Percentiles rank a stretch among this genome's conserved stretches.
phyloP scores from a whole-genome alignment of 1,284 basidiomycete genomes.

The Pseudomicrostroma phylloplanum region DNA sequence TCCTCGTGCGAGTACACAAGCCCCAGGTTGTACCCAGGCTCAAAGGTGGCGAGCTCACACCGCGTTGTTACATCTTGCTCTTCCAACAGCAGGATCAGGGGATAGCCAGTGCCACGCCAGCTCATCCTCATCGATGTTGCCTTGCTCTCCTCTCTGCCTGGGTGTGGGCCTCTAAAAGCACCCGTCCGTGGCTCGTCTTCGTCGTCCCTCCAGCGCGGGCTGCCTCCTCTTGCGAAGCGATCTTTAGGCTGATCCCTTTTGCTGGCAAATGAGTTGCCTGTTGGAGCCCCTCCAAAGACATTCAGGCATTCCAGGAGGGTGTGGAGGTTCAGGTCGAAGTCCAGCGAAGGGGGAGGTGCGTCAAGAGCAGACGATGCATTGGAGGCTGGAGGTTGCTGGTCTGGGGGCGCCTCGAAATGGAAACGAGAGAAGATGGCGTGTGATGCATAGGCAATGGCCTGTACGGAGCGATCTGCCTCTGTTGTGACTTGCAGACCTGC shows the following conservation, averaged over 20 bases:
- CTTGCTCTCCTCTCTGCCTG: conserved; percentile 7
- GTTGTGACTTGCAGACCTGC: conserved; percentile 75
- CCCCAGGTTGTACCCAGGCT: conserved; percentile 53
- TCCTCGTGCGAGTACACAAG: conserved; percentile 3
- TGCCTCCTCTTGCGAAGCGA: conserved; percentile 18
- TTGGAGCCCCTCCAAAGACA: conserved; percentile 71
- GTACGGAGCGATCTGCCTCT: conserved; percentile 72
- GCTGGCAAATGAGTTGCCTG: background rate
- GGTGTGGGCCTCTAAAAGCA: too few relatives aligned
- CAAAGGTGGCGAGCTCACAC: conserved; percentile 79
- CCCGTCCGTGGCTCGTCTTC: conserved; percentile 54
- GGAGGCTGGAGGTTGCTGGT: background rate
- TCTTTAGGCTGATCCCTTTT: background rate
- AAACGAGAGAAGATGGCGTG: conserved; percentile 72
- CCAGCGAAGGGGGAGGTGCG: conserved; percentile 47
- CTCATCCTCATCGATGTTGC: conserved; percentile 76
- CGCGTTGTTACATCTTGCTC: conserved; percentile 78
- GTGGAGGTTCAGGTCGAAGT: conserved; percentile 75
- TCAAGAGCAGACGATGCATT: conserved; percentile 1
- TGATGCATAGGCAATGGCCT: conserved; percentile 79
- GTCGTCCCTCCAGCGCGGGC: conserved; percentile 20
- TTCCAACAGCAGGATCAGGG: conserved; percentile 79
- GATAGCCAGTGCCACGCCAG: conserved; percentile 72
- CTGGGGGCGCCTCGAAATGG: conserved; percentile 51
- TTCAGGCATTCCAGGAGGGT: conserved; percentile 81